Evolutionary conservation across 208 protist species (phyloP), one percentile per base, ranked within the genome.

Genomic region (Polymyxa betae): DNA sequence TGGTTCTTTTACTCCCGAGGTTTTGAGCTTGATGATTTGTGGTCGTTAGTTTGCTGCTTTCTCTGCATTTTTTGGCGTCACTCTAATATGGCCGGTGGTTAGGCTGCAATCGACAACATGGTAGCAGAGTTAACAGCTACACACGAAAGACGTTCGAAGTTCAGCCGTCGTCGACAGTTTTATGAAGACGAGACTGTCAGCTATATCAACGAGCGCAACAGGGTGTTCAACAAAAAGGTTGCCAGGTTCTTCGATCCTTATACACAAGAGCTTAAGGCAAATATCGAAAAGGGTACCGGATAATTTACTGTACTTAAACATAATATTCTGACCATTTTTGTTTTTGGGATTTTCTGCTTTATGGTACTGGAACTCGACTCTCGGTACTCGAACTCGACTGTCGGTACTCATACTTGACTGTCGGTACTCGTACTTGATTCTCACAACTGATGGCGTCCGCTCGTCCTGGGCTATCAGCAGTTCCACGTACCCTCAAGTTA

Each of bases 151-250:
- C 46, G 90, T n/a, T 16, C 32, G 1, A 91, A 88, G 41, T 91
- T 89, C 90, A 90, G 77, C n/a, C 45, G 92, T 1, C 68, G 92
- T 45, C 78, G 92, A 41, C 88, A 54, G 38, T 90, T 91, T 68
- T 90, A 92, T 90, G 88, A 91, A 54, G 89, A 87, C n/a, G 41
- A 64, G 20, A 90, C 91, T 24, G 88, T 93, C 44, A 90, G 72
- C 49, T 93, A 92, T 52, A 93, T 93, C 87, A 93, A 93, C 88
- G 77, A 92, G 52, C 89, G 92, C 38, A 93, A 93, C 64, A 32
- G 88, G 46, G 88, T 92, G 0, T 93, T 89, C 88, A 93, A 93
- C 90, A 90, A 92, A 44, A 93, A 93, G 90, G 72, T 93, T 72
- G 90, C 52, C 52, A 44, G 90, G 20, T 60, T 45, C 32, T 93